Evolutionary conservation across 2,329 filamentous ascomycete species (phyloP).

Genomic region (Xylariales sp.): DNA sequence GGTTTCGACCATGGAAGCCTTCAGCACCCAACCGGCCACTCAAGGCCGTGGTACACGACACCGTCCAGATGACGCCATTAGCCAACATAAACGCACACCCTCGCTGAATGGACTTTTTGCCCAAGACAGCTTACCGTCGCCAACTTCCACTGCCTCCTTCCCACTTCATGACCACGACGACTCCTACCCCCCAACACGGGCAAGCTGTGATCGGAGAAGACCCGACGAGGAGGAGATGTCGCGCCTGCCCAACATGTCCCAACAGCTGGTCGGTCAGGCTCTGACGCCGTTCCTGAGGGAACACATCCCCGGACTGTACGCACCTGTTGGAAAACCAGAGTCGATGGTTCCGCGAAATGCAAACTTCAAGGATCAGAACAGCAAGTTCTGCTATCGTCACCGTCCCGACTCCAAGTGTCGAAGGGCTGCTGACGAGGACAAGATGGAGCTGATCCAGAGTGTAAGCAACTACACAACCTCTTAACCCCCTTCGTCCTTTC

Average conservation of each 20-base stretch:
- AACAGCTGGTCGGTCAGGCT: conserved; percentile 69
- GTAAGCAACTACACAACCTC: no score
- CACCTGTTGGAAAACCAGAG: conserved; percentile 63
- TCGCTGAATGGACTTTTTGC: not conserved
- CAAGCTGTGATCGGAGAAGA: conserved; percentile 48
- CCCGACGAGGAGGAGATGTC: conserved; percentile 44
- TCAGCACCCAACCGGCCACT: conserved; percentile 11
- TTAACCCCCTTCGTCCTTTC: no score
- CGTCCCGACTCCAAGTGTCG: conserved; percentile 91
- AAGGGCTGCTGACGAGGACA: conserved; percentile 86
- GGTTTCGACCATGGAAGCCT: conserved; percentile 15
- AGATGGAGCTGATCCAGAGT: conserved; percentile 93
- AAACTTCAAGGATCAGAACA: conserved; percentile 59
- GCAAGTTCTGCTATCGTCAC: conserved; percentile 94
- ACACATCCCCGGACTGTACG: conserved; percentile 87
- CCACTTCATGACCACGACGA: conserved; percentile 12
- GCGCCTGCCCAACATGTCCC: conserved; percentile 52
- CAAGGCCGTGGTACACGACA: conserved; percentile 11
- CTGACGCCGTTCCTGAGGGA: conserved; percentile 85
- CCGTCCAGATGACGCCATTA: conserved; percentile 18
- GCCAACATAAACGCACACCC: conserved; percentile 1
- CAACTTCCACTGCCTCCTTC: conserved; percentile 9
- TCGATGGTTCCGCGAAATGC: conserved; percentile 32
- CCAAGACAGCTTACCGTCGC: conserved; percentile 6
- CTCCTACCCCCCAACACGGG: conserved; percentile 22